phyloP scores from a whole-genome alignment of 495 filamentous ascomycete species.

The Podospora sp. region DNA sequence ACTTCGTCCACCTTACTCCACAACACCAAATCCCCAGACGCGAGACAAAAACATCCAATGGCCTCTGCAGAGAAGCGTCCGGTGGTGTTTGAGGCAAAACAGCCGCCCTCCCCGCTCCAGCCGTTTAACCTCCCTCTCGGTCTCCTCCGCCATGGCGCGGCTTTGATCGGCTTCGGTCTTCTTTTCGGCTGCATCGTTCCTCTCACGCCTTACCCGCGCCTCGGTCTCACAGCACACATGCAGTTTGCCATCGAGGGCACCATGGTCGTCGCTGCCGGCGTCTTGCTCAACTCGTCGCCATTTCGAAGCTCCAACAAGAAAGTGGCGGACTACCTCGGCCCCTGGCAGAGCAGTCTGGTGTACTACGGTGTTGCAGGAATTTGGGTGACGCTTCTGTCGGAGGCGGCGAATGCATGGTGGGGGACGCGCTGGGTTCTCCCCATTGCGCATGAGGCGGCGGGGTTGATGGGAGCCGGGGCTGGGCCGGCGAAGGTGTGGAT shows the following conservation, averaged over 20 bases:
- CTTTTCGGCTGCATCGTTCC: constrained; percentile 25
- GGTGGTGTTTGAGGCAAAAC: neutral
- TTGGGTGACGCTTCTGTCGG: constrained; percentile 22
- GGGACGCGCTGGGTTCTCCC: constrained; percentile 21
- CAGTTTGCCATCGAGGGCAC: constrained; percentile 26
- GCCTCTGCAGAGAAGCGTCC: constrained; percentile 15
- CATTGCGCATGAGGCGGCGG: constrained; percentile 23
- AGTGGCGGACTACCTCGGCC: constrained; percentile 7
- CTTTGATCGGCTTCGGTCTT: constrained; percentile 21
- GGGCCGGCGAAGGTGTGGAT: constrained; percentile 20
- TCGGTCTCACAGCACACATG: constrained; percentile 25
- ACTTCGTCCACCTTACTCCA: too few species aligned
- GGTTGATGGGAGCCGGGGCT: constrained; percentile 1
- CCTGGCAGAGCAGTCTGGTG: constrained; percentile 9
- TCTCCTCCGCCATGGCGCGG: constrained; percentile 24
- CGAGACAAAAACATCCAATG: too few species aligned
- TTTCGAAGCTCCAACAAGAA: constrained; percentile 3
- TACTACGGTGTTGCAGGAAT: constrained; percentile 19
- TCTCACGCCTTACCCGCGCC: constrained; percentile 22
- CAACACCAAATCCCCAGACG: too few species aligned
- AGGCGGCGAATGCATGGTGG: constrained; percentile 27
- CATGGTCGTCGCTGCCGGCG: constrained; percentile 22
- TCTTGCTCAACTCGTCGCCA: constrained; percentile 19
- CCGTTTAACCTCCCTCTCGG: constrained; percentile 20
- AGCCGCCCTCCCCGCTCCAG: neutral